Conservation (phyloP, 2,329 filamentous ascomycete species). For the Trichoderma koningiopsis region DNA sequence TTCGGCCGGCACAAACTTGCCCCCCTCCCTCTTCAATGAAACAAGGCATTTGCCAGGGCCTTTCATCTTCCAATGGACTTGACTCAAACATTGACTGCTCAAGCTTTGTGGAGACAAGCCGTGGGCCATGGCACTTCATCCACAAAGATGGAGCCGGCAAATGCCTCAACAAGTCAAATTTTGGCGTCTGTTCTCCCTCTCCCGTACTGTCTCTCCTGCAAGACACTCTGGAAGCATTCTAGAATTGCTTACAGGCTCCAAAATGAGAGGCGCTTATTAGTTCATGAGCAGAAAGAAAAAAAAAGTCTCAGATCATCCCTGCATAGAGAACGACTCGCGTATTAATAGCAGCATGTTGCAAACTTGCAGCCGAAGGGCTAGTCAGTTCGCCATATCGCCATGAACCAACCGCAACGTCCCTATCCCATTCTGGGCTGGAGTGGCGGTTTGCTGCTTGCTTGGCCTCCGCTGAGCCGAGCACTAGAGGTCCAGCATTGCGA, state of each 20-base stretch:
- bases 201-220: not conserved
- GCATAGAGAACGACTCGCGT: not conserved
- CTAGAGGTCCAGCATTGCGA: not conserved
- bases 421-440: not conserved
- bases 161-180: not conserved
- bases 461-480: not conserved
- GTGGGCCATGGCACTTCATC: not conserved
- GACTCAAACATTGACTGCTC: not conserved
- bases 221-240: slow-evolving; percentile 13
- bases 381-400: not conserved
- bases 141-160: not conserved
- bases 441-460: slow-evolving; percentile 9
- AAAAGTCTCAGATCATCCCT: slow-evolving; percentile 11
- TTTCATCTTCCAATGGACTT: not conserved
- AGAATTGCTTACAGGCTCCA: slow-evolving; percentile 15
- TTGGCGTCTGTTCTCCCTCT: not conserved
- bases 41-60: not conserved
- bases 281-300: not conserved
- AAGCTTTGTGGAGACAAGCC: not conserved
- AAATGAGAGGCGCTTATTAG: slow-evolving; percentile 11
- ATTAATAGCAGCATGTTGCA: slow-evolving; percentile 3
- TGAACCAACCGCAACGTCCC: not conserved
- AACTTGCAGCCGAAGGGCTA: slow-evolving; percentile 10
- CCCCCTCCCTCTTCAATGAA: not conserved
- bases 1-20: not conserved